Evolutionary conservation across 139 green algal genomes (phyloP).

Genomic region (Volvox reticuliferus): DNA sequence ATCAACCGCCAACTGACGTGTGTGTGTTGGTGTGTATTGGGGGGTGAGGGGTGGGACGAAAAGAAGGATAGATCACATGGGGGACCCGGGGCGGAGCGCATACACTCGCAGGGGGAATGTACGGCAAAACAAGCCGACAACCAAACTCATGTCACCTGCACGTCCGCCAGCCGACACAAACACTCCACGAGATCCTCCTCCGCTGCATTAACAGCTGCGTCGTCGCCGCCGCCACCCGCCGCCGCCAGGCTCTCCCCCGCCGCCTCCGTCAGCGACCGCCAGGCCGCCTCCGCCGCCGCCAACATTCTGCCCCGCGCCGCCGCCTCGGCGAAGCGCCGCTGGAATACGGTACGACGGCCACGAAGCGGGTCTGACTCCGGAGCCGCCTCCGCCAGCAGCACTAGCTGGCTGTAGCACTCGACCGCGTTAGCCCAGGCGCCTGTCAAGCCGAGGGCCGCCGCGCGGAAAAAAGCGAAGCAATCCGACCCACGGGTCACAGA

Average conservation of each 20-base stretch:
- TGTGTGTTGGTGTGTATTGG: background rate
- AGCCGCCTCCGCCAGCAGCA: conserved; percentile 29
- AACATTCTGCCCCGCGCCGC: conserved; percentile 52
- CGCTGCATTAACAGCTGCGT: conserved; percentile 6
- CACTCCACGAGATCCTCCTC: conserved; percentile 56
- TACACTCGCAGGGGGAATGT: background rate
- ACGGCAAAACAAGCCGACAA: background rate
- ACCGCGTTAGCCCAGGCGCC: conserved; percentile 22
- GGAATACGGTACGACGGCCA: background rate
- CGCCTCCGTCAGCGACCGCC: conserved; percentile 42
- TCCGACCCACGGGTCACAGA: too few species aligned
- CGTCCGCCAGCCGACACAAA: conserved; percentile 71
- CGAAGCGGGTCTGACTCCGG: background rate
- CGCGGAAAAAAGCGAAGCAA: too few species aligned
- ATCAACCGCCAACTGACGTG: conserved; percentile 42
- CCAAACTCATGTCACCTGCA: conserved; percentile 54
- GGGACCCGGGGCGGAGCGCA: background rate
- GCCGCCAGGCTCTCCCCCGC: conserved; percentile 21
- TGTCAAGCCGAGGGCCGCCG: background rate
- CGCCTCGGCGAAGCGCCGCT: conserved; percentile 41
- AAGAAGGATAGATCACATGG: background rate
- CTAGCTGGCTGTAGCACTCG: conserved; percentile 22
- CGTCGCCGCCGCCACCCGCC: background rate
- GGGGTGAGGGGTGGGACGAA: background rate
- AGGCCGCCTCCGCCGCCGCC: conserved; percentile 60